Percentiles rank a stretch among this genome's conserved stretches.
Evolutionary conservation across 768 basidiomycete species (phyloP).

Genomic region (Suillus clintonianus): DNA sequence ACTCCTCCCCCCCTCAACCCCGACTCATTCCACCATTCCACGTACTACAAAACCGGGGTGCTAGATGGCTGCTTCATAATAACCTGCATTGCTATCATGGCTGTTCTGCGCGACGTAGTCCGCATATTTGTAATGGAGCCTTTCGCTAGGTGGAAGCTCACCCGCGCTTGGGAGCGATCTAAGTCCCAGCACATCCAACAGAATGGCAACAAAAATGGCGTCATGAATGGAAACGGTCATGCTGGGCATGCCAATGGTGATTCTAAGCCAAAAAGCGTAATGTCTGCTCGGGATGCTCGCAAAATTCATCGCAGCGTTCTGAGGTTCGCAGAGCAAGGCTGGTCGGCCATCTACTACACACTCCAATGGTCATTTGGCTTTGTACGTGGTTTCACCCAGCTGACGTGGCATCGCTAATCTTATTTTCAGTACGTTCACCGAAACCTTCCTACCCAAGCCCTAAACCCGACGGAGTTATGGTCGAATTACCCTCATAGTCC

Average conservation of each 20-base stretch:
- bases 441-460: constrained; percentile 64
- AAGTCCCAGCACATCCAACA: constrained; percentile 16
- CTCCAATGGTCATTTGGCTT: constrained; percentile 76
- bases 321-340: constrained; percentile 95
- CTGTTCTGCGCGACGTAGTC: constrained; percentile 76
- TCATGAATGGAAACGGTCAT: constrained; percentile 37
- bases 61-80: constrained; percentile 80
- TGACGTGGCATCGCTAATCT: constrained; percentile 13
- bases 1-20: constrained; percentile 51
- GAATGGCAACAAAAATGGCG: constrained; percentile 32
- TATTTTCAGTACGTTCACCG: constrained; percentile 72
- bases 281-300: constrained; percentile 50
- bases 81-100: constrained; percentile 84
- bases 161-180: constrained; percentile 45
- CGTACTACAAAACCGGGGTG: constrained; percentile 72
- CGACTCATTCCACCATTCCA: constrained; percentile 73
- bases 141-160: constrained; percentile 76
- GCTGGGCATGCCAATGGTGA: constrained; percentile 26
- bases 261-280: constrained; percentile 15
- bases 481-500: constrained; percentile 79
- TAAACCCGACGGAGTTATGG: constrained; percentile 74
- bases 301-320: constrained; percentile 71
- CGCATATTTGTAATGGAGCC: constrained; percentile 79
- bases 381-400: constrained; percentile 53
- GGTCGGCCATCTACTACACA: constrained; percentile 81